These are phyloP conservation scores for Macrolepiota albuminosa DNA, from an alignment of 768 basidiomycete species.

Conservation along the genomic window DNA sequence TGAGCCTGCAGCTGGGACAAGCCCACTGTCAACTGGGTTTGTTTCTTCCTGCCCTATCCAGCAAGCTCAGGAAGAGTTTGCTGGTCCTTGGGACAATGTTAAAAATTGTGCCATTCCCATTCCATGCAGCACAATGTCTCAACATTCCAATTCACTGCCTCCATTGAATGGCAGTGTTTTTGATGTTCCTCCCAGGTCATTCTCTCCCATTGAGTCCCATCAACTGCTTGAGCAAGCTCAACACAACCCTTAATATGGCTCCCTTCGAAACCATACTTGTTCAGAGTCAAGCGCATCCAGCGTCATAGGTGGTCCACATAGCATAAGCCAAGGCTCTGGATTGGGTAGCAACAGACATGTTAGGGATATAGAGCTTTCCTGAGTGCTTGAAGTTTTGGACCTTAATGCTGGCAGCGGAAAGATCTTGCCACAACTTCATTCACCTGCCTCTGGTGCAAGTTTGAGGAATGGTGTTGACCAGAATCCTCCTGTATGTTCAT, in stretches of 20 bases:
- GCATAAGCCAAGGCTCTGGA: constrained; percentile 9
- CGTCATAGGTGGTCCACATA: constrained; percentile 9
- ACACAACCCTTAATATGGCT: too few relatives aligned
- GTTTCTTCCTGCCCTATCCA: constrained; percentile 33
- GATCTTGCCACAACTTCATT: too few relatives aligned
- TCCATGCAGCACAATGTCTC: too few relatives aligned
- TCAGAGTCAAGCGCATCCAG: constrained; percentile 27
- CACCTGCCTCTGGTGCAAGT: too few relatives aligned
- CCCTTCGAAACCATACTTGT: constrained; percentile 10
- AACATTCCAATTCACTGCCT: too few relatives aligned
- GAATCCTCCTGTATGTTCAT: too few relatives aligned
- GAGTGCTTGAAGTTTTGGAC: constrained; percentile 42
- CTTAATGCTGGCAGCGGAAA: constrained; percentile 41
- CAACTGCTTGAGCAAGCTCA: constrained; percentile 7
- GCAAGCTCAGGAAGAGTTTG: too few relatives aligned
- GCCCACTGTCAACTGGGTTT: too few relatives aligned
- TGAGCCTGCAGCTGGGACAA: too few relatives aligned
- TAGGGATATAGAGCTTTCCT: not conserved
- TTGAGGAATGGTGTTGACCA: too few relatives aligned
- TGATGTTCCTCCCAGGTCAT: constrained; percentile 4
- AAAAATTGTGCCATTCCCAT: constrained; percentile 34
- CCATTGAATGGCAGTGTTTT: too few relatives aligned
- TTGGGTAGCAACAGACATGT: constrained; percentile 10
- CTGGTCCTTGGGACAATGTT: too few relatives aligned
- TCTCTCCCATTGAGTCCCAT: constrained; percentile 15